Evolutionary conservation across 2,329 filamentous ascomycete genomes (phyloP).

Genomic region (Metarhizium humberi): DNA sequence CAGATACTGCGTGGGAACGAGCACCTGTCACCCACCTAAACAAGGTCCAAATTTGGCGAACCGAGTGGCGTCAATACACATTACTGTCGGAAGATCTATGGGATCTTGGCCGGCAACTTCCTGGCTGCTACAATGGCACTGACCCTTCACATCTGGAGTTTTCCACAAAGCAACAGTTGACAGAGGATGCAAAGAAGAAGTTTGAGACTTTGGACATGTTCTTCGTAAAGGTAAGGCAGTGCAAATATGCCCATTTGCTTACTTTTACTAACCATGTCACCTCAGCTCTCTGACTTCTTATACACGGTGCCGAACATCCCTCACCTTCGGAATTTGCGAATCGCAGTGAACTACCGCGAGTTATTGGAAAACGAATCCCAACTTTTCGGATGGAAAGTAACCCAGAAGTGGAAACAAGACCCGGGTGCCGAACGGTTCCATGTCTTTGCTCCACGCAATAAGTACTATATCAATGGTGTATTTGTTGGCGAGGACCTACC

Average conservation of each 20-base stretch:
- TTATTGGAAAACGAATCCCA: conserved; percentile 41
- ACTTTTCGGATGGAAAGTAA: conserved; percentile 28
- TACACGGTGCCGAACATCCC: conserved; percentile 46
- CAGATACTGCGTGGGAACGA: conserved; percentile 51
- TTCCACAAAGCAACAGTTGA: conserved; percentile 34
- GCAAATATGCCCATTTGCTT: background rate
- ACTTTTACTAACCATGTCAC: background rate
- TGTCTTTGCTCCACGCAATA: conserved; percentile 46
- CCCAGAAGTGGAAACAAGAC: conserved; percentile 50
- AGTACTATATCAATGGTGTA: conserved; percentile 48
- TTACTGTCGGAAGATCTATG: conserved; percentile 40
- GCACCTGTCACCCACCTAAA: conserved; percentile 42
- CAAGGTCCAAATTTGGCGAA: conserved; percentile 50
- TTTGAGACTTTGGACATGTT: conserved; percentile 54
- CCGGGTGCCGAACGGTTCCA: conserved; percentile 42
- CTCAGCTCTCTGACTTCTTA: conserved; percentile 52
- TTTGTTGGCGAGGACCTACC: conserved; percentile 43
- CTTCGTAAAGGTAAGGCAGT: conserved; percentile 48
- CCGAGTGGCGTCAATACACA: conserved; percentile 47
- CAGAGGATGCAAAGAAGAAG: conserved; percentile 38
- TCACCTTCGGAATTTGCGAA: conserved; percentile 45
- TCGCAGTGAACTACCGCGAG: conserved; percentile 52
- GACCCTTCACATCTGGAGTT: conserved; percentile 35
- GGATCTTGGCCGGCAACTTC: conserved; percentile 43
- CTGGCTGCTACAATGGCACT: conserved; percentile 38